A percentile compares a stretch with the other conserved stretches of the same genome.
These are phyloP conservation scores for Lachancea sp. DNA, from an alignment of 805 yeast genomes.

Conservation along the genomic window DNA sequence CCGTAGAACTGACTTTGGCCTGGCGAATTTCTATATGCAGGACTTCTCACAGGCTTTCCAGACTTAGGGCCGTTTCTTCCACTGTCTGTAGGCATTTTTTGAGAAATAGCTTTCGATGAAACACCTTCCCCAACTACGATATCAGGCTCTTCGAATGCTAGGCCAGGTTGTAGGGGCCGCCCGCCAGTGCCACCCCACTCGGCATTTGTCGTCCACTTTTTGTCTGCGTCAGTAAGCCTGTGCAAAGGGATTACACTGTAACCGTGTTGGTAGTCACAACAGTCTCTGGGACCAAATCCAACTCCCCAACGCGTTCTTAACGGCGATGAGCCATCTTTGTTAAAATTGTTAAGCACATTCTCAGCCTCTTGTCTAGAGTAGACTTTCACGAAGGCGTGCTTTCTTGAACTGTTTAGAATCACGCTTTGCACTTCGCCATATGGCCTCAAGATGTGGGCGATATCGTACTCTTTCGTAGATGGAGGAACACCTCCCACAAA, in stretches of 20 bases:
- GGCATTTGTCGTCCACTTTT: constrained; percentile 79
- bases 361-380: constrained; percentile 91
- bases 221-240: constrained; percentile 91
- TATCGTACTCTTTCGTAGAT: constrained; percentile 67
- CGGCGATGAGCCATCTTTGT: constrained; percentile 53
- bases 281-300: constrained; percentile 97
- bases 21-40: constrained; percentile 26
- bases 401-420: constrained; percentile 79
- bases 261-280: constrained; percentile 92
- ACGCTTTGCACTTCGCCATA: constrained; percentile 89
- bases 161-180: constrained; percentile 65
- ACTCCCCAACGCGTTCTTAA: constrained; percentile 97
- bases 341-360: constrained; percentile 64
- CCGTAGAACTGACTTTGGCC: constrained; percentile 24
- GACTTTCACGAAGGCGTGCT: constrained; percentile 94
- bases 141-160: constrained; percentile 94
- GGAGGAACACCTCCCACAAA: constrained; percentile 92
- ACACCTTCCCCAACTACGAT: constrained; percentile 94
- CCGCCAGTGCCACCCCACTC: constrained; percentile 99
- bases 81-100: constrained; percentile 87
- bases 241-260: constrained; percentile 78
- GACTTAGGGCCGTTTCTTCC: constrained; percentile 82
- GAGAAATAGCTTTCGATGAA: constrained; percentile 84
- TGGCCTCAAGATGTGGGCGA: constrained; percentile 68
- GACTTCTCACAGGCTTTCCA: constrained; percentile 35